phyloP scores from a whole-genome alignment of 1,284 basidiomycete species.

The Volvariella surrecta region DNA sequence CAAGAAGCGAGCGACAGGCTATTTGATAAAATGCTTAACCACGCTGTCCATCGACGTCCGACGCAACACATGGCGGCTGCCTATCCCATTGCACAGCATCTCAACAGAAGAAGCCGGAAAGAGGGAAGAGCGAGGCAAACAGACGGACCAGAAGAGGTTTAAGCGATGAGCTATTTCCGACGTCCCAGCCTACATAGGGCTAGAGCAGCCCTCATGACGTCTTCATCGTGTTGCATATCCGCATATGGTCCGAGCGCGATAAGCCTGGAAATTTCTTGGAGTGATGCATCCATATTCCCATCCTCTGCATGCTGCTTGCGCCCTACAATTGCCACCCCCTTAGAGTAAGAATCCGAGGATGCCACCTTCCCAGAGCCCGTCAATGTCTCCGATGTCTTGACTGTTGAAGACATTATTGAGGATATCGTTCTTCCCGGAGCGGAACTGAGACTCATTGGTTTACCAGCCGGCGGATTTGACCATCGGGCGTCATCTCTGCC shows the following conservation, averaged over 20 bases:
- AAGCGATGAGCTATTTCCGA: conserved; percentile 7
- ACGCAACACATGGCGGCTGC: no score
- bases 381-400: background rate
- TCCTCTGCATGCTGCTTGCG: conserved; percentile 8
- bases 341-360: background rate
- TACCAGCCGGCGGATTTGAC: no score
- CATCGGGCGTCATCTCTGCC: conserved; percentile 25
- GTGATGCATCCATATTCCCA: conserved; percentile 11
- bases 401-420: no score
- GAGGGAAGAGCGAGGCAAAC: no score
- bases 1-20: no score
- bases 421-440: no score
- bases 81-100: no score
- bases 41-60: no score
- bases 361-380: background rate
- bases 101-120: no score
- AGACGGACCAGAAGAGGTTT: no score
- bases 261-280: conserved; percentile 4
- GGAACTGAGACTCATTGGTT: no score
- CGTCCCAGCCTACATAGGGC: conserved; percentile 52
- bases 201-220: conserved; percentile 55
- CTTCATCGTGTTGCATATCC: conserved; percentile 40
- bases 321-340: background rate
- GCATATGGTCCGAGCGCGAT: conserved; percentile 7
- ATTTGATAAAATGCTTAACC: no score